Evolutionary conservation across 108 stramenopile genomes (phyloP).

Genomic region (Parietichytrium sp.): DNA sequence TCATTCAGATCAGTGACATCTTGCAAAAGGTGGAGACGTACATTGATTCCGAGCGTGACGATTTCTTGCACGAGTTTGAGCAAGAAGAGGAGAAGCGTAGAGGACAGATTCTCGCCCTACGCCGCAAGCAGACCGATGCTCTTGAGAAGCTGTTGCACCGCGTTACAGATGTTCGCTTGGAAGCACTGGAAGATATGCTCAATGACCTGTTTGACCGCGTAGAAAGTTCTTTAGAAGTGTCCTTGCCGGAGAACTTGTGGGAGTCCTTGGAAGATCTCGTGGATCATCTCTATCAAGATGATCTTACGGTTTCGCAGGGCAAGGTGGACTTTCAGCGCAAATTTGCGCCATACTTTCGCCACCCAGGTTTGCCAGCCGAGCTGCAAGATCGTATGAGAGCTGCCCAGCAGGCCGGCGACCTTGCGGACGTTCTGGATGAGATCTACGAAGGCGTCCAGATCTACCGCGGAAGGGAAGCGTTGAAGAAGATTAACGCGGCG

Average conservation of each 20-base stretch:
- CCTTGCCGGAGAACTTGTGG: neutral
- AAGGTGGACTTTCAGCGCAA: neutral
- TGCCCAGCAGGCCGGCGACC: neutral
- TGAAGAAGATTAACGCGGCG: neutral
- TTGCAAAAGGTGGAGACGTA: neutral
- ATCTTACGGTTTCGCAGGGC: neutral
- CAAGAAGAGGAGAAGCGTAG: neutral
- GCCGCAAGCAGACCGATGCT: neutral
- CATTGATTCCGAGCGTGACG: slow-evolving; percentile 21
- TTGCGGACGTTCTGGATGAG: slow-evolving; percentile 20
- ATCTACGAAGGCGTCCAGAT: slow-evolving; percentile 27
- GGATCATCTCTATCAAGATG: slow-evolving; percentile 12
- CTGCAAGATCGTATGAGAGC: neutral
- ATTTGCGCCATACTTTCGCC: neutral
- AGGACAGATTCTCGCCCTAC: neutral
- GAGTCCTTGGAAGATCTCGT: neutral
- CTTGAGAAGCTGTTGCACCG: neutral
- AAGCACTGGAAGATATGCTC: slow-evolving; percentile 33
- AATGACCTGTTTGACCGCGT: slow-evolving; percentile 33
- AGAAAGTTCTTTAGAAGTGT: neutral
- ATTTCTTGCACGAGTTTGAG: neutral
- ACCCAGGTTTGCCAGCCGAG: neutral
- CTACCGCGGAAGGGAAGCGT: neutral
- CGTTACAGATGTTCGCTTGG: slow-evolving; percentile 30
- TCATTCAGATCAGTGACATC: neutral